Evolutionary conservation across 164 flowering plant species (phyloP).

Genomic region (Amborella trichopoda): DNA sequence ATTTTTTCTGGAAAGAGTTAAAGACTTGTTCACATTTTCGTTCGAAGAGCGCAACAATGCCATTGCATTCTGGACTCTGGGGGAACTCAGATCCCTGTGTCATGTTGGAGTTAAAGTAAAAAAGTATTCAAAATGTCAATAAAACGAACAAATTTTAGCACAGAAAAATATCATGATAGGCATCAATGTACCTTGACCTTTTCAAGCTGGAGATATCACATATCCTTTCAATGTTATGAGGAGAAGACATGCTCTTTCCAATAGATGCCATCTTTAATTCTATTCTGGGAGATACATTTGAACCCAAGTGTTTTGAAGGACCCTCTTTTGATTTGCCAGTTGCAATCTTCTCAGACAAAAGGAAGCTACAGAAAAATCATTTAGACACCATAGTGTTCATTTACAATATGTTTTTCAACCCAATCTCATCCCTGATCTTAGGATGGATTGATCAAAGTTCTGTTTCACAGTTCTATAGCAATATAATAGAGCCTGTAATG

Average conservation of each 20-base stretch:
- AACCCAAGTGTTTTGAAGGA: constrained; percentile 12
- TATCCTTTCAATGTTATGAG: constrained; percentile 16
- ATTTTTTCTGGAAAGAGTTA: neutral
- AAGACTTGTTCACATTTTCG: neutral
- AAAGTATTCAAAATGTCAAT: no score
- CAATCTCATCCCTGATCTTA: no score
- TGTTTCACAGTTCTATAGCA: no score
- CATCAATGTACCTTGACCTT: constrained; percentile 27
- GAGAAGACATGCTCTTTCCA: constrained; percentile 14
- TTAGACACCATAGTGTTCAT: no score
- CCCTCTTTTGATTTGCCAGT: constrained; percentile 9
- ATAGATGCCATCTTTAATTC: constrained; percentile 14
- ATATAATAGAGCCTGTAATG: no score
- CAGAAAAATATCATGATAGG: neutral
- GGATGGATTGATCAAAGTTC: no score
- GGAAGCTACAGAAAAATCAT: constrained; percentile 20
- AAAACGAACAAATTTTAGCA: constrained; percentile 1
- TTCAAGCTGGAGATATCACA: constrained; percentile 26
- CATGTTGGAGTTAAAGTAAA: constrained; percentile 9
- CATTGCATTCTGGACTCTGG: constrained; percentile 13
- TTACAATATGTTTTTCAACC: no score
- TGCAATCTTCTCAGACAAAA: constrained; percentile 12
- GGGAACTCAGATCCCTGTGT: constrained; percentile 13
- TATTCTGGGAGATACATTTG: constrained; percentile 11
- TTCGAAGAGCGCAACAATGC: constrained; percentile 3